A percentile compares a stretch with the other conserved stretches of the same genome.
phyloP scores from a whole-genome alignment of 306 rosid genomes.

The Ochetophila trinervis region DNA sequence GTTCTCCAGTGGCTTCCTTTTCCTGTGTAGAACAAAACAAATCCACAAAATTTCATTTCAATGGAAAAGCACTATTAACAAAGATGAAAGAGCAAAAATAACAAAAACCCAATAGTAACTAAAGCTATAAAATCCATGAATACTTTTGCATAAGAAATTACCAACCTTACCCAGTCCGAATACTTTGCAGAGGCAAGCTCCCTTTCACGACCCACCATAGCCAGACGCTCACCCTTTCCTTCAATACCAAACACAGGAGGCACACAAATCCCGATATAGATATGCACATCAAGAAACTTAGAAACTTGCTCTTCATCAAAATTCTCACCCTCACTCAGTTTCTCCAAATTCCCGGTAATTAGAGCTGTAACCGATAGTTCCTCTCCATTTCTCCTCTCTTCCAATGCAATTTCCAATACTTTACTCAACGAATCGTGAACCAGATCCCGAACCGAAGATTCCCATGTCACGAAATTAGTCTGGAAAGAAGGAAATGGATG shows the following conservation, averaged over 20 bases:
- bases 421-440: slow-evolving; percentile 48
- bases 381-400: slow-evolving; percentile 44
- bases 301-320: slow-evolving; percentile 28
- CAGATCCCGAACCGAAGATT: slow-evolving; percentile 41
- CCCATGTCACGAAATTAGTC: slow-evolving; percentile 30
- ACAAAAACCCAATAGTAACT: neutral
- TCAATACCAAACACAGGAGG: slow-evolving; percentile 47
- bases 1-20: slow-evolving; percentile 73
- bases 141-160: neutral
- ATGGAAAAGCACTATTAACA: neutral
- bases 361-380: slow-evolving; percentile 70
- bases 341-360: slow-evolving; percentile 56
- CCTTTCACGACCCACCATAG: slow-evolving; percentile 64
- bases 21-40: slow-evolving; percentile 37
- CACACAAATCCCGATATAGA: slow-evolving; percentile 46
- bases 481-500: slow-evolving; percentile 20
- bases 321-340: slow-evolving; percentile 31
- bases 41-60: neutral
- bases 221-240: slow-evolving; percentile 56
- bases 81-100: neutral
- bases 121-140: too few relatives aligned
- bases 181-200: slow-evolving; percentile 68
- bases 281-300: slow-evolving; percentile 39
- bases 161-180: slow-evolving; percentile 84
- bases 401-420: slow-evolving; percentile 52